phyloP scores from a whole-genome alignment of 1,284 basidiomycete species.

The Phlebopus sp. region DNA sequence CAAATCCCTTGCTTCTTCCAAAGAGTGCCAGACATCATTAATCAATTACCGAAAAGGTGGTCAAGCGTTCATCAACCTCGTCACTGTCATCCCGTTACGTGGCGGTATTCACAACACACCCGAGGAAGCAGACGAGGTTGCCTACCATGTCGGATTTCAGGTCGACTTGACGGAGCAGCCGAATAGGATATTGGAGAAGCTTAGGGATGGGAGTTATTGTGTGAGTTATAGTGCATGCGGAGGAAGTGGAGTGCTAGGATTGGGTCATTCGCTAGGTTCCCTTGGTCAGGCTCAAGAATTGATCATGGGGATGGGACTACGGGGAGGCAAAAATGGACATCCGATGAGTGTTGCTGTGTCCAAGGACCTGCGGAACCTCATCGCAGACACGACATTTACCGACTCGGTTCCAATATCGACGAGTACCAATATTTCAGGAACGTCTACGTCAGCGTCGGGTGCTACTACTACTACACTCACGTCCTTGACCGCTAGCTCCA shows the following conservation, averaged over 20 bases:
- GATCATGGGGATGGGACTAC: slow-evolving; percentile 19
- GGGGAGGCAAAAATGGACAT: slow-evolving; percentile 35
- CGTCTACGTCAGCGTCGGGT: slow-evolving; percentile 22
- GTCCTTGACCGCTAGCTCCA: not conserved
- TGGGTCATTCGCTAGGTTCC: slow-evolving; percentile 1
- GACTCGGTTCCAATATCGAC: slow-evolving; percentile 36
- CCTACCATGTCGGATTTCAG: slow-evolving; percentile 91
- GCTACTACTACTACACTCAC: slow-evolving; percentile 9
- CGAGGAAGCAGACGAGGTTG: slow-evolving; percentile 57
- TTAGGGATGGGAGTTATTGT: slow-evolving; percentile 73
- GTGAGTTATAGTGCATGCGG: slow-evolving; percentile 45
- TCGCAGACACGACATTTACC: slow-evolving; percentile 39
- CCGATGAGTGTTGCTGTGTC: slow-evolving; percentile 37
- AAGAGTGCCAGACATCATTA: slow-evolving; percentile 85
- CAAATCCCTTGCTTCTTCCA: slow-evolving; percentile 64
- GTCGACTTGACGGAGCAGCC: slow-evolving; percentile 89
- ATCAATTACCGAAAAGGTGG: slow-evolving; percentile 90
- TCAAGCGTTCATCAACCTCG: slow-evolving; percentile 82
- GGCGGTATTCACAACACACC: slow-evolving; percentile 55
- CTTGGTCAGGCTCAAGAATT: slow-evolving; percentile 15
- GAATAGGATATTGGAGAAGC: slow-evolving; percentile 74
- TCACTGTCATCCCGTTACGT: slow-evolving; percentile 80
- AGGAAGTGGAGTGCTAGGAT: not conserved
- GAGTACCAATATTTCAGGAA: slow-evolving; percentile 28
- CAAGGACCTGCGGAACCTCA: slow-evolving; percentile 40